Evolutionary conservation across 2,329 filamentous ascomycete species (phyloP).

Genomic region (Zymoseptoria brevis): DNA sequence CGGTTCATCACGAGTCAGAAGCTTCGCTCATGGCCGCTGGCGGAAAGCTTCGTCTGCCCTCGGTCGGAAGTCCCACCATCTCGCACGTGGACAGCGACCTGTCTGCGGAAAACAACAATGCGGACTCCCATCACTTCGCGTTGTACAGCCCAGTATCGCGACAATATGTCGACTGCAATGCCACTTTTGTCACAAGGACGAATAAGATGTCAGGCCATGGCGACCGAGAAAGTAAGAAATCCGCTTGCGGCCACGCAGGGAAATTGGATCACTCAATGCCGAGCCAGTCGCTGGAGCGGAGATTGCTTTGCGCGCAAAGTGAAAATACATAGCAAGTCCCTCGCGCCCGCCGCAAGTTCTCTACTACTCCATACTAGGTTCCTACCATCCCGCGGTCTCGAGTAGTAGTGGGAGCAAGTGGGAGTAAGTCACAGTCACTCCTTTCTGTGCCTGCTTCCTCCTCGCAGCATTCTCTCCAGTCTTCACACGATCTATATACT

Average conservation of each 20-base stretch:
- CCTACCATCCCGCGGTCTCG: not conserved
- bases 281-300: not conserved
- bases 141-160: not conserved
- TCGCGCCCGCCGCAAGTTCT: not conserved
- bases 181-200: not conserved
- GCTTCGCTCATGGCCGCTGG: not conserved
- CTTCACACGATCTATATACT: not conserved
- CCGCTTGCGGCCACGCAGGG: not conserved
- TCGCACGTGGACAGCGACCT: not conserved
- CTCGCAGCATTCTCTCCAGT: not conserved
- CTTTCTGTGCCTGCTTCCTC: not conserved
- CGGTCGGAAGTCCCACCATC: not conserved
- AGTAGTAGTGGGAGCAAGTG: not conserved
- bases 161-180: not conserved
- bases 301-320: not conserved
- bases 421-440: not conserved
- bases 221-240: not conserved
- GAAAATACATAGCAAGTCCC: not conserved
- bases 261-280: not conserved
- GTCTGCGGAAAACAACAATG: not conserved
- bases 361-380: not conserved
- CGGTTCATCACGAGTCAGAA: not conserved
- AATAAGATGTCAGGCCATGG: not conserved
- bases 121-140: not conserved
- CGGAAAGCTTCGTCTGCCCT: not conserved